Percentiles rank a stretch among this genome's conserved stretches.
These are phyloP conservation scores for Davidsoniella virescens DNA, from an alignment of 2,329 filamentous ascomycete species.

Conservation along the genomic window DNA sequence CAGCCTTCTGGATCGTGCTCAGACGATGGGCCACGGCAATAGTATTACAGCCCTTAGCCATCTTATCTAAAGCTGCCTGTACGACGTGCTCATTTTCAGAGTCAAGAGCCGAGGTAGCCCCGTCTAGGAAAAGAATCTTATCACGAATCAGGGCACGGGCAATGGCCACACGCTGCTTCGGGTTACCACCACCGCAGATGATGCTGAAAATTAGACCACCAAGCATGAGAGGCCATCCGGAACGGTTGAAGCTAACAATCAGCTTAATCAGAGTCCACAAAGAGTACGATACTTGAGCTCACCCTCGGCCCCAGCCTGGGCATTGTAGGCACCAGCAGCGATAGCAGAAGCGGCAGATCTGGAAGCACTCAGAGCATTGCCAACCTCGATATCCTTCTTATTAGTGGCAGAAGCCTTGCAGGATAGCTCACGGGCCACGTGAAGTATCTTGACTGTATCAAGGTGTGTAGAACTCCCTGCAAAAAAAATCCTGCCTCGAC, in stretches of 20 bases:
- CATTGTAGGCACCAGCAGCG: slow-evolving; percentile 37
- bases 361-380: slow-evolving; percentile 33
- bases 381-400: slow-evolving; percentile 42
- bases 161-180: slow-evolving; percentile 87
- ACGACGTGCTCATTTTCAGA: slow-evolving; percentile 65
- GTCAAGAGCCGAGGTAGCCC: slow-evolving; percentile 65
- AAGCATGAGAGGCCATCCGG: slow-evolving; percentile 56
- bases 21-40: slow-evolving; percentile 89
- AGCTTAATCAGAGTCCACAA: slow-evolving; percentile 64
- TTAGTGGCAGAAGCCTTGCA: slow-evolving; percentile 31
- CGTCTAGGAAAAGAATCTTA: slow-evolving; percentile 69
- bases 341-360: slow-evolving; percentile 54
- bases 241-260: slow-evolving; percentile 61
- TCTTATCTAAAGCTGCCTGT: slow-evolving; percentile 64
- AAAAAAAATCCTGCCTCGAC: no score
- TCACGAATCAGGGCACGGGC: slow-evolving; percentile 81
- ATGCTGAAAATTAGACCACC: slow-evolving; percentile 56
- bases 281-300: slow-evolving; percentile 45
- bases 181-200: slow-evolving; percentile 69
- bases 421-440: slow-evolving; percentile 30
- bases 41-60: slow-evolving; percentile 70
- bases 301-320: slow-evolving; percentile 24
- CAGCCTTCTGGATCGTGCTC: slow-evolving; percentile 85
- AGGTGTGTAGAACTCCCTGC: no score
- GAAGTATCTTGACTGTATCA: no score